These are phyloP conservation scores for Tillandsia fasciculata DNA, from an alignment of 176 grass and related monocot genomes.

Conservation along the genomic window DNA sequence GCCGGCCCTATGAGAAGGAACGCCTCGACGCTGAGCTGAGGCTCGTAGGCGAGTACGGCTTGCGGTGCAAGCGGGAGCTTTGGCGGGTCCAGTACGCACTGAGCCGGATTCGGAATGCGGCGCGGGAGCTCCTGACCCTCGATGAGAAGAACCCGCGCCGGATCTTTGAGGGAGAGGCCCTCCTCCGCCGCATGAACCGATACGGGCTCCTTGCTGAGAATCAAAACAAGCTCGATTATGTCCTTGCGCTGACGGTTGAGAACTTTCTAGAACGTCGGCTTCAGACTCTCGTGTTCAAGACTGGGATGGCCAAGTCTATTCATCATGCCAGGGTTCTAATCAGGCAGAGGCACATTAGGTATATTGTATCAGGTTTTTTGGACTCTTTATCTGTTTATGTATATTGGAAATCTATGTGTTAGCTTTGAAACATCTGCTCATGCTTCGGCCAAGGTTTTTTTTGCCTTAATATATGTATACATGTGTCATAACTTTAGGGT, in stretches of 20 bases:
- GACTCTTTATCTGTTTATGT: too few species aligned
- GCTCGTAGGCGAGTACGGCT: constrained; percentile 58
- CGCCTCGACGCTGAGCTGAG: constrained; percentile 66
- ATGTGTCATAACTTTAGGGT: too few species aligned
- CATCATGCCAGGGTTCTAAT: constrained; percentile 65
- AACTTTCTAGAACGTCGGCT: constrained; percentile 53
- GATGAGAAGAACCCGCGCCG: constrained; percentile 58
- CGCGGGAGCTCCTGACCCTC: constrained; percentile 57
- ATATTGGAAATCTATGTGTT: too few species aligned
- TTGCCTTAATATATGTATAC: too few species aligned
- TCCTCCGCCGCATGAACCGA: constrained; percentile 55
- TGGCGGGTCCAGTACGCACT: constrained; percentile 62
- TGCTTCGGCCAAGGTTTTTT: too few species aligned
- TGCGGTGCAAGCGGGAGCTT: constrained; percentile 66
- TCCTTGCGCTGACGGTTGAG: constrained; percentile 60
- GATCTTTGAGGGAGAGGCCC: constrained; percentile 71
- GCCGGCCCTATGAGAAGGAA: constrained; percentile 68
- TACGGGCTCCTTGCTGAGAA: constrained; percentile 11
- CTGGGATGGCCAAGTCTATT: constrained; percentile 63
- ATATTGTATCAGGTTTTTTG: not conserved
- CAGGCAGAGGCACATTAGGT: constrained; percentile 65
- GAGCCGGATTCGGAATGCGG: constrained; percentile 50
- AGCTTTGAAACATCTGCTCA: too few species aligned
- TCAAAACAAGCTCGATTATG: constrained; percentile 64
- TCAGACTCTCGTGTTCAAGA: constrained; percentile 59